Evolutionary conservation across 768 basidiomycete genomes (phyloP).

Genomic region (Lactifluus echinatus): DNA sequence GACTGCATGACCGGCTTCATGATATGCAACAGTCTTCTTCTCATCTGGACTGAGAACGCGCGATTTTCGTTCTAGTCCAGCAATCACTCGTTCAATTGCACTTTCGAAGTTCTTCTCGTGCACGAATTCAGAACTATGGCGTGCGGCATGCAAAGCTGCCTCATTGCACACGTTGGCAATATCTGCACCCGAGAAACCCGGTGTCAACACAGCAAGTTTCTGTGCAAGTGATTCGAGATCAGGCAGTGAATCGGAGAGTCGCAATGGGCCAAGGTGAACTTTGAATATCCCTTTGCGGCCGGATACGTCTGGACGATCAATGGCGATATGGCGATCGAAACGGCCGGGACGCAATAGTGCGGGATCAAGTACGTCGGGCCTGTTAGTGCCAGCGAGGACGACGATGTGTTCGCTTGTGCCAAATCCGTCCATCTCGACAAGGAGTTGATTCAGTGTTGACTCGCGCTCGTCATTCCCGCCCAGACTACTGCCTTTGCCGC

Average conservation of each 20-base stretch:
- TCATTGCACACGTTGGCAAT: conserved; percentile 99
- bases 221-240: conserved; percentile 60
- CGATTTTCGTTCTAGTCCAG: conserved; percentile 93
- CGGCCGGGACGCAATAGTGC: conserved; percentile 96
- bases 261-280: conserved; percentile 84
- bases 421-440: conserved; percentile 99
- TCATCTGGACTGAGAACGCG: conserved; percentile 88
- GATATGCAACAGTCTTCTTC: conserved; percentile 98
- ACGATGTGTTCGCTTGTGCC: conserved; percentile 96
- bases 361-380: conserved; percentile 91
- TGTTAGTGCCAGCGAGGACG: conserved; percentile 92
- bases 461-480: conserved; percentile 98
- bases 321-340: conserved; percentile 93
- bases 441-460: conserved; percentile 91
- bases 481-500: conserved; percentile 67
- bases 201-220: conserved; percentile 92
- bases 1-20: conserved; percentile 97
- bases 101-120: conserved; percentile 87
- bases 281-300: conserved; percentile 91
- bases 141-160: conserved; percentile 90
- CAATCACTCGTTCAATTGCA: conserved; percentile 96
- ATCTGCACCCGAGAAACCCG: conserved; percentile 97
- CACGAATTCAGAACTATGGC: conserved; percentile 70
- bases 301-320: conserved; percentile 90
- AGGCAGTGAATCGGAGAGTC: conserved; percentile 47